These are phyloP conservation scores for Cytospora piceicola DNA, from an alignment of 2,329 filamentous ascomycete species.

Conservation along the genomic window DNA sequence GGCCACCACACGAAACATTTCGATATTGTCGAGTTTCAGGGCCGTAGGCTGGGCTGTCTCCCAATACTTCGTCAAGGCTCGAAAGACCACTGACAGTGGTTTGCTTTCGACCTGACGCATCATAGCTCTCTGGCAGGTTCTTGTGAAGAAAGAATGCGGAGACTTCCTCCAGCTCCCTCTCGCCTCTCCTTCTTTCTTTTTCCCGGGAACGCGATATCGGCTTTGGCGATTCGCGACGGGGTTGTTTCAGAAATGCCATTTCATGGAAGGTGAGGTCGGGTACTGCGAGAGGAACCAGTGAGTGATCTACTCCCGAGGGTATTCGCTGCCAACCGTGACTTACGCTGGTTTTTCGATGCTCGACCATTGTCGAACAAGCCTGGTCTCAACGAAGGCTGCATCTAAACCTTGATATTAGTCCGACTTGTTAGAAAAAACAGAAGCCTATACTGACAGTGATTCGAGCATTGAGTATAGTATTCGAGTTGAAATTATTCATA, in stretches of 20 bases:
- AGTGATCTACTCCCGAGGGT: not conserved
- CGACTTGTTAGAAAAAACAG: conserved; percentile 15
- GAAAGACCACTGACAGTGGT: conserved; percentile 8
- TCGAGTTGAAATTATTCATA: conserved; percentile 59
- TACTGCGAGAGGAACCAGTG: conserved; percentile 43
- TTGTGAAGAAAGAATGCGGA: conserved; percentile 42
- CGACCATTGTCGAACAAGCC: conserved; percentile 52
- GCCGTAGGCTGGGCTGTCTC: not conserved
- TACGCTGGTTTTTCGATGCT: conserved; percentile 27
- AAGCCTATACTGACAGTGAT: conserved; percentile 50
- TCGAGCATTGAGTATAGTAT: conserved; percentile 54
- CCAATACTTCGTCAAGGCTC: conserved; percentile 7
- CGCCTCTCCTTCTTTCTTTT: conserved; percentile 37
- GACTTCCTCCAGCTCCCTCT: conserved; percentile 42
- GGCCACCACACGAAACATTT: not conserved
- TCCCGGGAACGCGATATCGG: conserved; percentile 30
- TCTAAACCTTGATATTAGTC: conserved; percentile 35
- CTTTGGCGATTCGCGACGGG: conserved; percentile 25
- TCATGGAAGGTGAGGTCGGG: conserved; percentile 57
- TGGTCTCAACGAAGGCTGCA: conserved; percentile 43
- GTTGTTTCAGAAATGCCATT: conserved; percentile 49
- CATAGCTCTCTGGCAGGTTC: conserved; percentile 5
- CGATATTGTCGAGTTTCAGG: not conserved
- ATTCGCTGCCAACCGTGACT: not conserved
- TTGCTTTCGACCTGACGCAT: conserved; percentile 24